Conservation (phyloP, 2,329 filamentous ascomycete genomes). For the Penicillium hordei region DNA sequence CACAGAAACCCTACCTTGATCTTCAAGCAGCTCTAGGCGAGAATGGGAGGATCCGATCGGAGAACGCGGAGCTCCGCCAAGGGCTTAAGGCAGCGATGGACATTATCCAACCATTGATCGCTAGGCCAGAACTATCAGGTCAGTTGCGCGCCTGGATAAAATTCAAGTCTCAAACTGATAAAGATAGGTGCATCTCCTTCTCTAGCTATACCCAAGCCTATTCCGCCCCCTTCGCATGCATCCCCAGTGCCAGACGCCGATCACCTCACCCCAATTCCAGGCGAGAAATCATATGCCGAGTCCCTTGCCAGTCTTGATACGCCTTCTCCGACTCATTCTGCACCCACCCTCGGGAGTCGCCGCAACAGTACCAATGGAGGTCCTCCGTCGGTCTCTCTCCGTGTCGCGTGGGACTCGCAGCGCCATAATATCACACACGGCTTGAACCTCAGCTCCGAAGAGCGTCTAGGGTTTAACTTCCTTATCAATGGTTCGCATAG, state of each 20-base stretch:
- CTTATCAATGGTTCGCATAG: slow-evolving; percentile 63
- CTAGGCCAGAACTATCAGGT: slow-evolving; percentile 47
- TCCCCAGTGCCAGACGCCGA: slow-evolving; percentile 32
- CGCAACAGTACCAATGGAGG: slow-evolving; percentile 25
- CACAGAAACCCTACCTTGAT: slow-evolving; percentile 79
- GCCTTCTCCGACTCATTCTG: slow-evolving; percentile 32
- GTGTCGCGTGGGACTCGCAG: slow-evolving; percentile 45
- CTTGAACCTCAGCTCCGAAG: slow-evolving; percentile 58
- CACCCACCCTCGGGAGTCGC: slow-evolving; percentile 25
- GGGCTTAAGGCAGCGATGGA: slow-evolving; percentile 65
- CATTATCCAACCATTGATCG: slow-evolving; percentile 48
- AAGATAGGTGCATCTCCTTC: slow-evolving; percentile 18
- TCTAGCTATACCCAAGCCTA: slow-evolving; percentile 16
- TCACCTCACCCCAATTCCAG: slow-evolving; percentile 21
- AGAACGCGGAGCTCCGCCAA: slow-evolving; percentile 75
- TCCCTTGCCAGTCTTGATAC: slow-evolving; percentile 31
- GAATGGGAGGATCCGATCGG: slow-evolving; percentile 73
- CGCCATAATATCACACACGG: slow-evolving; percentile 51
- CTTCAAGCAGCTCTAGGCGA: slow-evolving; percentile 72
- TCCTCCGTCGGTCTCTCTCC: slow-evolving; percentile 33
- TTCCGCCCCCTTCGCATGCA: slow-evolving; percentile 21
- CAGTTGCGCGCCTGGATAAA: slow-evolving; percentile 13
- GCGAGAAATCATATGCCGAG: slow-evolving; percentile 32
- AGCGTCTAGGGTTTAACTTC: slow-evolving; percentile 72
- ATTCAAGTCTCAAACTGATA: slow-evolving; percentile 10